Conservation (phyloP, 805 yeast species). For the Saccharomycopsis selenospora region DNA sequence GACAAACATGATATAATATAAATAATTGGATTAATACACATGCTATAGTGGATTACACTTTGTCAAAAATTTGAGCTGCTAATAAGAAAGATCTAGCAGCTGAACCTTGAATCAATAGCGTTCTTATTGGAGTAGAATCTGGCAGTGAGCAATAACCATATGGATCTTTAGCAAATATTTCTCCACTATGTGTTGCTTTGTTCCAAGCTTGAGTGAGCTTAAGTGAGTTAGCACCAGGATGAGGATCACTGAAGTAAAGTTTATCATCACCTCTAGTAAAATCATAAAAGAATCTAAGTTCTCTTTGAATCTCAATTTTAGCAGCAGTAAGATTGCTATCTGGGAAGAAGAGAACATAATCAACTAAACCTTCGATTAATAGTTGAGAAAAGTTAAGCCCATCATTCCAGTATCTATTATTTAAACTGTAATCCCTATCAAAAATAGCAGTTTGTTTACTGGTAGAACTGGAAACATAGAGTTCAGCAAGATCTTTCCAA, state of each 20-base stretch:
- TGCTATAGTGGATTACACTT: not conserved
- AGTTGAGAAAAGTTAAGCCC: slow-evolving; percentile 55
- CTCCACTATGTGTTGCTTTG: not conserved
- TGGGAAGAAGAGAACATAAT: slow-evolving; percentile 46
- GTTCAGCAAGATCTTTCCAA: slow-evolving; percentile 34
- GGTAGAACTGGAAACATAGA: slow-evolving; percentile 47
- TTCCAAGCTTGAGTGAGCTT: not conserved
- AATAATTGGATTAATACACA: too few relatives aligned
- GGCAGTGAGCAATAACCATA: not conserved
- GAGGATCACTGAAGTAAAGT: slow-evolving; percentile 16
- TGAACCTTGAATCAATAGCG: not conserved
- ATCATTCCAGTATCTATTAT: slow-evolving; percentile 52
- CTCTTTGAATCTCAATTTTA: slow-evolving; percentile 31
- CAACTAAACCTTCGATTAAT: slow-evolving; percentile 60
- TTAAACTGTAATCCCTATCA: slow-evolving; percentile 47
- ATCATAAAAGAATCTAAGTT: slow-evolving; percentile 12
- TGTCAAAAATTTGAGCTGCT: not conserved
- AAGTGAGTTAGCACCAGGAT: not conserved
- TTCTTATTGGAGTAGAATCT: not conserved
- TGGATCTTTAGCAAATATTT: not conserved
- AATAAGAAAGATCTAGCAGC: not conserved
- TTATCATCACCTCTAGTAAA: slow-evolving; percentile 34
- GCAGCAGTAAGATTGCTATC: slow-evolving; percentile 40
- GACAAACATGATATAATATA: too few relatives aligned
- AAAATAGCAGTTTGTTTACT: slow-evolving; percentile 50